Base-by-base conservation (phyloP, 345 rosid genomes). In the Diplotaxis tenuifolia region DNA sequence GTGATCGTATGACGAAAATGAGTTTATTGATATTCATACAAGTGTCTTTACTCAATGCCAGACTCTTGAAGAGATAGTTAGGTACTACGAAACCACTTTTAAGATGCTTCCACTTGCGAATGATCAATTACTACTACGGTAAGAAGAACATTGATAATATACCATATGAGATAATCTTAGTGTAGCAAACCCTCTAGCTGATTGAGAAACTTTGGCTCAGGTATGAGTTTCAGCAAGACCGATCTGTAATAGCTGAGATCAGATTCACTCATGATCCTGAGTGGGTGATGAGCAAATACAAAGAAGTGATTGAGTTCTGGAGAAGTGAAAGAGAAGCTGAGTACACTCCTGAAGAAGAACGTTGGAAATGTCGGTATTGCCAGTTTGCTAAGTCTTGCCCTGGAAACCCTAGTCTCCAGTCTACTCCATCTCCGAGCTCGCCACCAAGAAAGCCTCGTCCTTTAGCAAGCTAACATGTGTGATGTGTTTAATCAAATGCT, bases 311-410 rank as follows among this genome's bases (percentile, higher is more conserved):
- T 6, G 87, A 81, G 71, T 80, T 93, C 63, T 93, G 95, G 93
- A 70, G 20, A 11, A 89, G 87, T 32, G 83, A 86, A 72, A 65
- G 90, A 71, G 93, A 86, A 73, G 87, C 91, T 23, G 79, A 62
- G 56, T 90, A 80, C 76, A 57, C 82, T 25, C 90, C 88, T 6
- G 81, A 81, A 75, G 90, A 88, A 76, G 96, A 90, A 83, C 87
- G 86, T 6, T 93, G 98, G 98, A 93, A 93, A 80, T 90, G 96
- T 62, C 60, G 78, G 52, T 74, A 19, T 75, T 93, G 96, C 65
- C 85, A 83, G 27, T 88, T 80, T 76, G 82, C 86, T 67, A 65
- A 79, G 1, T 65, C 62, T 6, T 89, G 94, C 74, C 83, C 86
- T 14, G 76, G 63, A 45, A 80, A 70, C 19, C 79, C 80, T 2